Base-by-base conservation (phyloP, 2,329 filamentous ascomycete genomes). In the Sporothrix sp. region DNA sequence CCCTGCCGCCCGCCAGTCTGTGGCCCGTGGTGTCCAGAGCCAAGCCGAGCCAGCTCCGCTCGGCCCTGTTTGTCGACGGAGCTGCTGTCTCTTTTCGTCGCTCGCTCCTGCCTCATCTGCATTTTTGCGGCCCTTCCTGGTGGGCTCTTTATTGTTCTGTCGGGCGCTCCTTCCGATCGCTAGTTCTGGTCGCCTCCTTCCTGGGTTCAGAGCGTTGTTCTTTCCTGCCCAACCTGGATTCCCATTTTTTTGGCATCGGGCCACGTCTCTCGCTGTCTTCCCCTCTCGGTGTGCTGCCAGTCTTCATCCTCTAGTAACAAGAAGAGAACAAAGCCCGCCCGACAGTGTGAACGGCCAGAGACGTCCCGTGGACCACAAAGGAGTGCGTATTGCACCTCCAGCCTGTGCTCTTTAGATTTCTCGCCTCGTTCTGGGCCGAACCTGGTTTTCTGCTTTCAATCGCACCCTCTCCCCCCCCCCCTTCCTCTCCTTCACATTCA, bases 131-230 rank as follows among this genome's bases (percentile, higher is more conserved):
- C 18, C 16, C 28, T 38, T 23, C 18, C 18, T 21, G n/a, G n/a
- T n/a, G n/a, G n/a, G n/a, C n/a, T 40, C 27, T 49, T 25, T 36
- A 20, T 20, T 18, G 33, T 50, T 25, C 11, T 25, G 20, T 45
- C 25, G 42, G 42, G 42, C 42, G 42, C 11, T 45, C 42, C 20
- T 35, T 45, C 25, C 39, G 14, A 45, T 45, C 28, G 21, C 28
- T 30, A 45, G 40, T 45, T 45, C 35, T 35, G 42, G 35, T 30
- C 45, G 33, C 33, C 38, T 48, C n/a, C n/a, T n/a, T n/a, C n/a
- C 25, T 11, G 36, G 46, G 46, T 33, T 25, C 27, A 32, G 25
- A 21, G 11, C 37, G 36, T 48, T 36, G 14, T 38, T 39, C 13
- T 16, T 48, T 48, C 46, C 46, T 40, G 46, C 28, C 46, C 36